phyloP scores from a whole-genome alignment of 257 asterid species.

The Solanum chilense region DNA sequence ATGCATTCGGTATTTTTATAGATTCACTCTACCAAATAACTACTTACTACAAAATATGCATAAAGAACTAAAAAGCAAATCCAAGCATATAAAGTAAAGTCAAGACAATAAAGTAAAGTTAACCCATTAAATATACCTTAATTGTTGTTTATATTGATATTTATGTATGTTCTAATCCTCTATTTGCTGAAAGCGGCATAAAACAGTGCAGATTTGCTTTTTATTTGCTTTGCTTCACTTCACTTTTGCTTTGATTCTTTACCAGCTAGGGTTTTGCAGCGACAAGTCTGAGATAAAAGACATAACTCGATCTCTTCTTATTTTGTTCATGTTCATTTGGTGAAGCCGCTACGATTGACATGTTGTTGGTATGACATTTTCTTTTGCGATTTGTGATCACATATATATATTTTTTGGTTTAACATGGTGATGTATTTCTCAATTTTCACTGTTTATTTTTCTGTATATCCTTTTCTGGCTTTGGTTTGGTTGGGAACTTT shows the following conservation, averaged over 20 bases:
- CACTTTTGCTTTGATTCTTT: neutral
- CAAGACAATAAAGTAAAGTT: neutral
- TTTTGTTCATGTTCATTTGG: neutral
- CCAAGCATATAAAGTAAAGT: neutral
- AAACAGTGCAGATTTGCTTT: neutral
- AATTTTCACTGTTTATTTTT: neutral
- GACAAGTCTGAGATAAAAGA: neutral
- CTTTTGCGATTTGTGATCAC: neutral
- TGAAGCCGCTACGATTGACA: neutral
- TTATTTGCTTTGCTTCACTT: neutral
- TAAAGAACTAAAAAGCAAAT: neutral
- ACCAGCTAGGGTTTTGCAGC: neutral
- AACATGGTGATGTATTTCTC: neutral
- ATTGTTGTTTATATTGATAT: neutral
- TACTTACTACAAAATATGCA: neutral
- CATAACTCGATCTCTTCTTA: neutral
- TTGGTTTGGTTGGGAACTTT: neutral
- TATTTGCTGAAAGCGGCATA: neutral
- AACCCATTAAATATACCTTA: neutral
- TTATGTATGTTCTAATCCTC: neutral
- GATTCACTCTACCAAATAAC: neutral
- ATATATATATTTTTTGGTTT: neutral
- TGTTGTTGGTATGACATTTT: neutral
- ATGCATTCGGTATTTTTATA: neutral
- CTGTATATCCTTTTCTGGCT: neutral